Base-by-base conservation (phyloP, 345 rosid genomes). In the Bruguiera parviflora region DNA sequence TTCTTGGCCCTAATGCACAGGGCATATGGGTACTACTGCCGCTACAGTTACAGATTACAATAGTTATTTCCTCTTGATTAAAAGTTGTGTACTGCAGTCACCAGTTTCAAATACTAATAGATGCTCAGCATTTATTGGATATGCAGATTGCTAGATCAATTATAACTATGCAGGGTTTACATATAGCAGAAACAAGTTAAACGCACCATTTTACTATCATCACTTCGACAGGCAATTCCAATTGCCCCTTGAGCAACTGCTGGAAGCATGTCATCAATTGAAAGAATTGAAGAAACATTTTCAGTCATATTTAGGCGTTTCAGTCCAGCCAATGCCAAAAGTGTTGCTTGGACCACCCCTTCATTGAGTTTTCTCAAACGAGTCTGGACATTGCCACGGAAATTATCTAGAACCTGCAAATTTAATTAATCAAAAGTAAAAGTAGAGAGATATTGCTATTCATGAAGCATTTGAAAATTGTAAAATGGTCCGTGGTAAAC, bases 241-340 rank as follows among this genome's bases (percentile, higher is more conserved):
- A 95, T 95, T 9, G 99, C 99, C 28, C 99, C 99, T 78, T 95
- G 99, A 68, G 99, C 99, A 86, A 95, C 99, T 53, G 99, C 99
- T 11, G 99, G 99, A 71, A 95, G 98, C 98, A 95, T 95, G 67
- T 92, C 97, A 64, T 92, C 89, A 1, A 92, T 79, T 31, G 98
- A 73, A 62, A 95, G 89, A 67, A 85, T 72, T 35, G 89, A 81
- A 56, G 96, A 80, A 35, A 92, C 98, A 61, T 90, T 89, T 72
- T 90, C 98, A 2, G 91, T 92, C 96, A 95, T 92, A 75, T 77
- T 84, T 72, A 95, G 71, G 71, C 99, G 92, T 78, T 86, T 95
- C 11, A 95, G 95, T 58, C 99, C 99, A 77, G 99, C 98, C 71
- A 95, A 79, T 22, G 99, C 99, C 79, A 95, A 86, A 39, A 95